Evolutionary conservation across 495 filamentous ascomycete genomes (phyloP), one percentile per base, ranked within the genome.

Genomic region (Penicillium cataractarum): DNA sequence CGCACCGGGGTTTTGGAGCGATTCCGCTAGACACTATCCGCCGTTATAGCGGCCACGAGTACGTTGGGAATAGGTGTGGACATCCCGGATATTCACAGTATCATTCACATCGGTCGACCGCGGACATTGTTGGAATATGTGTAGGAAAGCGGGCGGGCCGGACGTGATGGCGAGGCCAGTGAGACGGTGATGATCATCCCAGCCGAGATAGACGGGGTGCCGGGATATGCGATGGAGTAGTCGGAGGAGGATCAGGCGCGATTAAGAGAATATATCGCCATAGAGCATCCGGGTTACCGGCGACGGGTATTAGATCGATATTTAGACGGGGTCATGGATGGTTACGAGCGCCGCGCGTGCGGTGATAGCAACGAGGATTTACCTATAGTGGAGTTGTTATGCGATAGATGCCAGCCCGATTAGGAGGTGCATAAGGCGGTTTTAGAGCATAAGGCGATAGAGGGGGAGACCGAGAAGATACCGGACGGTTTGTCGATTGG

Each of bases 121-220:
- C 39, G 49, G 13, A 40, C 29, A 13, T 59, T 72, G 49, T 37
- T 63, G 3, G 60, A 72, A 29, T 74, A 72, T 40, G 56, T 32
- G 21, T 62, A 74, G 65, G 67, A 74, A 54, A 72, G 64, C 40
- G 58, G 70, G 13, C 60, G 61, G 4, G 65, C 67, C 12, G 56
- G 70, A n/a, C 59, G 61, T 39, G 63, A 72, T 53, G 48, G 61
- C 15, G 15, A 48, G 12, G 19, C 35, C 33, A 56, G 54, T 27
- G 54, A 56, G 33, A 35, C 54, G 10, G 21, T 56, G 10, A 40
- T 56, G 21, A 56, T 56, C 35, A 13, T 21, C 9, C 54, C 37
- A 21, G 54, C 21, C n/a, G n/a, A n/a, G n/a, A n/a, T n/a, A n/a
- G n/a, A n/a, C n/a, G n/a, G n/a, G n/a, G n/a, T n/a, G n/a, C n/a